Base-by-base conservation (phyloP, 805 yeast genomes). In the Clavispora vitiphila region DNA sequence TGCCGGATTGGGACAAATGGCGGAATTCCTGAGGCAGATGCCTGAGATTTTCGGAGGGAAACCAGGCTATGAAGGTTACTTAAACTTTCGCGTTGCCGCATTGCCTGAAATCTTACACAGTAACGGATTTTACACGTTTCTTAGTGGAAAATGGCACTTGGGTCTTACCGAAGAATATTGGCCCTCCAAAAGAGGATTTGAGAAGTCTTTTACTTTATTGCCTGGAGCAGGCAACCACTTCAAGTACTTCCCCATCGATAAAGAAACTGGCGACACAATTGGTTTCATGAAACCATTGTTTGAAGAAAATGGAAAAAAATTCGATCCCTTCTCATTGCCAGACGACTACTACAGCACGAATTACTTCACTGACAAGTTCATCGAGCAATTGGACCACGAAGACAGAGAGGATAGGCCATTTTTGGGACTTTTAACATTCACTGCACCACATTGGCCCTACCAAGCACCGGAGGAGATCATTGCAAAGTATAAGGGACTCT, bases 381-480 rank as follows among this genome's bases (percentile, higher is more conserved):
- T 76, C 31, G 71, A 67, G 21, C 67, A 57, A 34, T 52, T 72
- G 41, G 51, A 57, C 37, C 46, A 50, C 22, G 48, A 55, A 11
- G 41, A 47, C 4, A 58, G 76, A 37, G 49, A 51, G 4, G 74
- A 61, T n/a, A 60, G 73, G 49, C 83, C 83, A 8, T 78, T 75
- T 46, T 74, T 77, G 42, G 77, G 79, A 3, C 57, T 65, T 19
- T 59, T 79, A 42, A 78, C 83, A 6, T 78, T 75, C 50, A 77
- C 82, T 4, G 83, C 84, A 1, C 84, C 83, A 3, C 83, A 78
- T 53, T 79, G 84, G 83, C 84, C 84, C 9, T 67, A 70, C 50
- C 83, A 78, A 56, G 83, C 83, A 1, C 81, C 81, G 5, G 56
- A 57, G 37, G 73, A 72, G 5, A 53, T 64, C 7, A 63, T 77